Base-by-base conservation (phyloP, 768 basidiomycete genomes). In the Tylopilus plumbeoviolaceoides region DNA sequence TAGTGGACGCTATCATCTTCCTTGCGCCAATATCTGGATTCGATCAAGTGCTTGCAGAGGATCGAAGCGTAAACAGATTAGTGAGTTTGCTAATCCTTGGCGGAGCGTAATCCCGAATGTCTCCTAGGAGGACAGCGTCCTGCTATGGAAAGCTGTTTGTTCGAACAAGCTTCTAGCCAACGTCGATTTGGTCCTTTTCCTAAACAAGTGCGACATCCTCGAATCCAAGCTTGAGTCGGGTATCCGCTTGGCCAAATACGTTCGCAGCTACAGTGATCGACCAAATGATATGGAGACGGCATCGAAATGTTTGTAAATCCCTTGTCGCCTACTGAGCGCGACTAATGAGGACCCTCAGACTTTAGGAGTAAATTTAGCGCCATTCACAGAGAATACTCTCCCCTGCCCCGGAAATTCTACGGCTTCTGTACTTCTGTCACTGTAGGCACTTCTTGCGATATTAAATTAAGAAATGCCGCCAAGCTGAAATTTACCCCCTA, bases 171-270 rank as follows among this genome's bases (percentile, higher is more conserved):
- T 91, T 23, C 75, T 91, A 5, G 81, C 80, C 41, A 73, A 78
- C 42, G 87, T 89, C 28, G 85, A 87, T 58, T 73, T 90, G 31
- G 84, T 91, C 54, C 74, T 91, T 43, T 91, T 91, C 73, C 73
- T 91, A 48, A 91, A 91, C 72, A 91, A 91, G 65, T 84, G 84
- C 54, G 88, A 90, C 61, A 85, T 90, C 54, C 70, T 91, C 49
- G 79, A 79, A 54, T 60, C 74, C 42, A 90, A 90, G 61, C 78
- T 90, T 11, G 69, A 72, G 18, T 75, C 84, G 1, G 88, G 88
- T 28, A 76, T 87, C 51, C 75, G 76, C 54, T 70, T 90, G 28
- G 70, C 75, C 31, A 83, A 85, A 63, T 86, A 85, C 59, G 86
- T 90, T 28, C 78, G 85, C 44, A 87, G 84, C 44, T 90, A 85